Evolutionary conservation across 2,329 filamentous ascomycete genomes (phyloP).

Genomic region (Teratosphaeria epicoccoides): DNA sequence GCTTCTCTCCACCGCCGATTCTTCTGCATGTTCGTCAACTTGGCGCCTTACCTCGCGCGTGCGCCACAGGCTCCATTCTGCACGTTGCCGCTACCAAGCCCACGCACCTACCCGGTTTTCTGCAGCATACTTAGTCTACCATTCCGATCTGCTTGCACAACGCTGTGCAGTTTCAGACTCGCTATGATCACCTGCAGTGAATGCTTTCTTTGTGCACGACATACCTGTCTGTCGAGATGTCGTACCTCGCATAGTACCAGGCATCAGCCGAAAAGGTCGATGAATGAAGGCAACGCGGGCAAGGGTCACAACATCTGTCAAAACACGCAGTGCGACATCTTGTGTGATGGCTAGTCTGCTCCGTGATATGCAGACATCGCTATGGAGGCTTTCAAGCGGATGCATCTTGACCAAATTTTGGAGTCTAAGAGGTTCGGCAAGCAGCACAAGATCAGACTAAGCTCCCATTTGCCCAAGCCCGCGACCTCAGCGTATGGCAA

Average conservation of each 20-base stretch:
- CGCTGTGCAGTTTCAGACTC: neutral
- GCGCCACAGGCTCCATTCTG: neutral
- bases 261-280: neutral
- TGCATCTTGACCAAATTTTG: neutral
- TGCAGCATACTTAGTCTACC: neutral
- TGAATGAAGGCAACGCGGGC: neutral
- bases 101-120: neutral
- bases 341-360: neutral
- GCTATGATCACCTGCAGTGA: neutral
- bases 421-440: neutral
- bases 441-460: neutral
- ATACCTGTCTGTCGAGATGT: neutral
- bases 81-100: neutral
- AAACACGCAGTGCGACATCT: neutral
- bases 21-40: neutral
- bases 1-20: neutral
- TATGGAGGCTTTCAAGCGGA: neutral
- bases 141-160: neutral
- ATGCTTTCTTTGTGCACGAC: neutral
- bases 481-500: neutral
- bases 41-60: neutral
- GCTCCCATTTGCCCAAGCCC: neutral
- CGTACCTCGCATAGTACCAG: neutral
- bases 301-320: neutral
- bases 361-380: neutral